A percentile compares a stretch with the other conserved stretches of the same genome.
phyloP scores from a whole-genome alignment of 352 stramenopile genomes.

The Pythium aquatile region DNA sequence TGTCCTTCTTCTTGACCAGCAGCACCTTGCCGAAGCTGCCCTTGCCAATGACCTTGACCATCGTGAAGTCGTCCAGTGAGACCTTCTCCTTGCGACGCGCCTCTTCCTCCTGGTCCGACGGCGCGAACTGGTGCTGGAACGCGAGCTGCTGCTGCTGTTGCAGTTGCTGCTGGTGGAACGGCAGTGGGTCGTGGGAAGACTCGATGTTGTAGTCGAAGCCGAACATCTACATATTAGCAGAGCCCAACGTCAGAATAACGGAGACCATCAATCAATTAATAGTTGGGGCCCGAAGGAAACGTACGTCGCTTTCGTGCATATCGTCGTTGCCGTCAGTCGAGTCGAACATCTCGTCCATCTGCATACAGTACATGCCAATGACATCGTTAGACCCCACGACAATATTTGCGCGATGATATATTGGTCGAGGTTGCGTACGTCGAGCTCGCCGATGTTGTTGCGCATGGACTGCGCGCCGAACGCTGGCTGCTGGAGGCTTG shows the following conservation, averaged over 20 bases:
- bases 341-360: slow-evolving; percentile 82
- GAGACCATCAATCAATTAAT: too few species aligned
- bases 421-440: slow-evolving; percentile 35
- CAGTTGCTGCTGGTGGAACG: slow-evolving; percentile 45
- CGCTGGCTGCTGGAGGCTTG: slow-evolving; percentile 42
- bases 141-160: slow-evolving; percentile 46
- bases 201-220: slow-evolving; percentile 73
- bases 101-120: slow-evolving; percentile 35
- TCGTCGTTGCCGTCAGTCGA: slow-evolving; percentile 65
- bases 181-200: slow-evolving; percentile 27
- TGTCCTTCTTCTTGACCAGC: slow-evolving; percentile 93
- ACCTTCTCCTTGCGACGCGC: slow-evolving; percentile 73
- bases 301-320: slow-evolving; percentile 51
- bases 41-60: slow-evolving; percentile 97
- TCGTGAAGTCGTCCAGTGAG: slow-evolving; percentile 91
- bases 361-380: background rate
- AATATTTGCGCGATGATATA: background rate
- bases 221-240: slow-evolving; percentile 45
- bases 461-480: slow-evolving; percentile 20
- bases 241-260: too few species aligned
- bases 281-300: background rate
- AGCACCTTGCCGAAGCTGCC: slow-evolving; percentile 96
- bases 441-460: slow-evolving; percentile 77
- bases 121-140: slow-evolving; percentile 42
- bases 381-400: background rate